Base-by-base conservation (phyloP, 1,139 yeast species). In the Magnusiomyces suaveolens region DNA sequence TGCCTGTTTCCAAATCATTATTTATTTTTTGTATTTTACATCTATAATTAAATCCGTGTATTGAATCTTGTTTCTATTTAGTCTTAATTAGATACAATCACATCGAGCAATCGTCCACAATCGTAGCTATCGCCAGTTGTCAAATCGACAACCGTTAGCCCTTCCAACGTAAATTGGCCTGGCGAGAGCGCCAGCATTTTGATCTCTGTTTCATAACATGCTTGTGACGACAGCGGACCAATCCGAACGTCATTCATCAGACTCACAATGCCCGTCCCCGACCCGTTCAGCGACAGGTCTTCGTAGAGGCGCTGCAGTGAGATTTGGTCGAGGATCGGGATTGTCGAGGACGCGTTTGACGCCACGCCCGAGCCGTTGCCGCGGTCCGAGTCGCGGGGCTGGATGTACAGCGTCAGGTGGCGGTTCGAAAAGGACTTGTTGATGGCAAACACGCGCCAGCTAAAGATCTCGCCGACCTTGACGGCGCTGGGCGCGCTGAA, bases 21-120 rank as follows among this genome's bases (percentile, higher is more conserved):
- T n/a, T n/a, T n/a, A n/a, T n/a, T n/a, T n/a, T n/a, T n/a, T n/a
- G n/a, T n/a, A n/a, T n/a, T n/a, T n/a, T n/a, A n/a, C n/a, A n/a
- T n/a, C n/a, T n/a, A n/a, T n/a, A n/a, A n/a, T n/a, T n/a, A n/a
- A n/a, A n/a, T n/a, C n/a, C n/a, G n/a, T n/a, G n/a, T n/a, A n/a
- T n/a, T n/a, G n/a, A n/a, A n/a, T 36, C 16, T 36, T 36, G 8
- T 36, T 36, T 36, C 16, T 36, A 10, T 36, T 36, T 36, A 10
- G 36, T 50, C 33, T 54, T 50, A 57, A 48, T 63, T 64, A 43
- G 72, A 72, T 18, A 85, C 89, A 58, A 83, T 78, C 1, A 87
- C 85, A 62, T 85, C 90, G 23, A 86, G 74, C 53, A 85, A 69
- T 58, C 80, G 78, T 1, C 89, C 90, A 64, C 87, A 83, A 59